phyloP scores from a whole-genome alignment of 768 basidiomycete genomes.

The Sarcodon aspratus region DNA sequence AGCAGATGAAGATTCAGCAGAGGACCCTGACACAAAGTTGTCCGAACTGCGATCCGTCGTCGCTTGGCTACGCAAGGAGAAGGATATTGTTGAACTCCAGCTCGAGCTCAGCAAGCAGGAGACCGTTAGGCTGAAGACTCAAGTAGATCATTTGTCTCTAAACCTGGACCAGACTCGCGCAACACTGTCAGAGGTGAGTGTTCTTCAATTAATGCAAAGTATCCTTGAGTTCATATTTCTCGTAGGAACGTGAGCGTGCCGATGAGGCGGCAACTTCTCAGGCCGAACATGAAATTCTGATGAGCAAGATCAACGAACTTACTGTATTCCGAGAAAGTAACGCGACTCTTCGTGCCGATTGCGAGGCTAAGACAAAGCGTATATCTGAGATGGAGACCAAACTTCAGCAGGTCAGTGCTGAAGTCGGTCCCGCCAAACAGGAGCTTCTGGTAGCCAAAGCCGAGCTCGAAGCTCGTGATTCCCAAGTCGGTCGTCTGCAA shows the following conservation, averaged over 20 bases:
- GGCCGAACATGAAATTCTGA: constrained; percentile 71
- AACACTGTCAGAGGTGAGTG: constrained; percentile 57
- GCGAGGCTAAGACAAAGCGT: constrained; percentile 58
- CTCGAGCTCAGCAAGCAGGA: constrained; percentile 75
- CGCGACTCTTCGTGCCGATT: constrained; percentile 69
- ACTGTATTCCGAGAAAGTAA: constrained; percentile 86
- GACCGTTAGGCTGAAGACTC: constrained; percentile 58
- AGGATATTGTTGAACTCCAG: constrained; percentile 85
- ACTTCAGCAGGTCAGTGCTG: constrained; percentile 40
- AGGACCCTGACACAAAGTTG: constrained; percentile 50
- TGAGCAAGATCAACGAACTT: constrained; percentile 80
- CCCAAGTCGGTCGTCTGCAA: constrained; percentile 59
- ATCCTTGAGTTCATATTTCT: constrained; percentile 1
- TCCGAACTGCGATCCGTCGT: constrained; percentile 71
- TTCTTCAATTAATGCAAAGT: not conserved
- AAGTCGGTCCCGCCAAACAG: constrained; percentile 70
- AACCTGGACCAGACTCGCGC: constrained; percentile 59
- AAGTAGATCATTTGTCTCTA: constrained; percentile 64
- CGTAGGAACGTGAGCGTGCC: constrained; percentile 72
- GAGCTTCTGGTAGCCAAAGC: constrained; percentile 54
- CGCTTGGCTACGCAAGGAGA: constrained; percentile 78
- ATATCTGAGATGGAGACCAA: constrained; percentile 55
- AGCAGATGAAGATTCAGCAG: constrained; percentile 33
- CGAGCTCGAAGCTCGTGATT: constrained; percentile 61
- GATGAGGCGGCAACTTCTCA: constrained; percentile 60